Evolutionary conservation across 305 asterid genomes (phyloP).

Genomic region (Fraxinus albicans): DNA sequence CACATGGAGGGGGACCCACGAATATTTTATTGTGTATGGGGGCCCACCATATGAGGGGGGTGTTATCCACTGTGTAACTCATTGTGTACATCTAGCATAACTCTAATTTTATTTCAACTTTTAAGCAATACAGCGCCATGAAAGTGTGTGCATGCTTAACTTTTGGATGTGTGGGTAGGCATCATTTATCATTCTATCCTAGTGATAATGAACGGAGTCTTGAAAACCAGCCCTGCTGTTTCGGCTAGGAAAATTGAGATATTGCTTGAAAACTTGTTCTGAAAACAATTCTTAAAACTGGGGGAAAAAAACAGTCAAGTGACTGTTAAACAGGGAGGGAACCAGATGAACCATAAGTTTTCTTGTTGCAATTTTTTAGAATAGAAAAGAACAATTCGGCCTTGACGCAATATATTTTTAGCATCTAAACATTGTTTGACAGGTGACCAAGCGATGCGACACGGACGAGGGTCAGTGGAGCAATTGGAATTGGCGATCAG

Average conservation of each 20-base stretch:
- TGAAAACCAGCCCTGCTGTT: not conserved
- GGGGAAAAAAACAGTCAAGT: not conserved
- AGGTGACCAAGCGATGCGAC: constrained; percentile 69
- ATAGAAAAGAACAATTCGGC: not conserved
- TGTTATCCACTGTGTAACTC: too few species aligned
- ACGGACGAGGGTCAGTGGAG: constrained; percentile 56
- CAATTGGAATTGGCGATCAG: constrained; percentile 72
- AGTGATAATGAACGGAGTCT: not conserved
- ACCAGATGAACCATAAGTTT: not conserved
- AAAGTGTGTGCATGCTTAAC: not conserved
- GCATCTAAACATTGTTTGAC: not conserved
- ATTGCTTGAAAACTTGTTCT: not conserved
- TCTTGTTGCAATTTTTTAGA: not conserved
- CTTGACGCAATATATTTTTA: not conserved
- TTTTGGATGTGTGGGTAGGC: not conserved
- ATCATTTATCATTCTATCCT: not conserved
- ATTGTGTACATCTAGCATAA: too few species aligned
- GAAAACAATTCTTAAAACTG: not conserved
- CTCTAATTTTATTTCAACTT: not conserved
- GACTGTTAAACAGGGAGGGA: not conserved
- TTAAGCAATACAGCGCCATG: not conserved
- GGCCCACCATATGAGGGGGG: too few species aligned
- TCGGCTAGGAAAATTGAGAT: not conserved
- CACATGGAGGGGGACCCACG: too few species aligned
- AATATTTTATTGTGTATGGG: too few species aligned